These are phyloP conservation scores for Barnettozyma hawaiiensis DNA, from an alignment of 1,139 yeast genomes.

Conservation along the genomic window DNA sequence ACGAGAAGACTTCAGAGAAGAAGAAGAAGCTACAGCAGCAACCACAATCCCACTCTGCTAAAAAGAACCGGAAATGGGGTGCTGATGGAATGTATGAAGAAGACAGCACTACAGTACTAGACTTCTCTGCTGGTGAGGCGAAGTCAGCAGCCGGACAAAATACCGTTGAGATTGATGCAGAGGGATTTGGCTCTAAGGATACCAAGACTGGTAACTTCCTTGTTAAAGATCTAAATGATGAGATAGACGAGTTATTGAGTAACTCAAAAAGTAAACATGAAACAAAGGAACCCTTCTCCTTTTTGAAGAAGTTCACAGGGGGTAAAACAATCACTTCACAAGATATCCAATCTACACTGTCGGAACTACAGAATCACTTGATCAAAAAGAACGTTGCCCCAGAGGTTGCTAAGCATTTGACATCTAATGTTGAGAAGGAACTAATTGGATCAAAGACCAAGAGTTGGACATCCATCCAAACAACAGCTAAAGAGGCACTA, in stretches of 20 bases:
- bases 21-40: no score
- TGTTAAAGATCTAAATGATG: constrained; percentile 43
- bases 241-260: constrained; percentile 37
- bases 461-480: constrained; percentile 57
- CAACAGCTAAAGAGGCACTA: constrained; percentile 60
- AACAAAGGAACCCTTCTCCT: constrained; percentile 41
- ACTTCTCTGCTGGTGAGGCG: constrained; percentile 38
- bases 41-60: constrained; percentile 19
- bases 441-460: constrained; percentile 61
- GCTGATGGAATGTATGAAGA: constrained; percentile 46
- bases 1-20: constrained; percentile 4
- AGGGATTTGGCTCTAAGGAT: constrained; percentile 42
- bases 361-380: constrained; percentile 48
- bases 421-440: constrained; percentile 52
- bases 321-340: constrained; percentile 51
- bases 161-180: constrained; percentile 34
- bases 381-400: constrained; percentile 46
- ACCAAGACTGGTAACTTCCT: constrained; percentile 44
- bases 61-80: constrained; percentile 37
- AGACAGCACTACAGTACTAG: constrained; percentile 35
- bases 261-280: constrained; percentile 25
- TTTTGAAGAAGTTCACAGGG: constrained; percentile 52
- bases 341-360: constrained; percentile 49
- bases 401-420: constrained; percentile 53
- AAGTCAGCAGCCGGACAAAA: constrained; percentile 22